A percentile compares a stretch with the other conserved stretches of the same genome.
Conservation (phyloP, 768 basidiomycete genomes). For the Russula dissimulans region DNA sequence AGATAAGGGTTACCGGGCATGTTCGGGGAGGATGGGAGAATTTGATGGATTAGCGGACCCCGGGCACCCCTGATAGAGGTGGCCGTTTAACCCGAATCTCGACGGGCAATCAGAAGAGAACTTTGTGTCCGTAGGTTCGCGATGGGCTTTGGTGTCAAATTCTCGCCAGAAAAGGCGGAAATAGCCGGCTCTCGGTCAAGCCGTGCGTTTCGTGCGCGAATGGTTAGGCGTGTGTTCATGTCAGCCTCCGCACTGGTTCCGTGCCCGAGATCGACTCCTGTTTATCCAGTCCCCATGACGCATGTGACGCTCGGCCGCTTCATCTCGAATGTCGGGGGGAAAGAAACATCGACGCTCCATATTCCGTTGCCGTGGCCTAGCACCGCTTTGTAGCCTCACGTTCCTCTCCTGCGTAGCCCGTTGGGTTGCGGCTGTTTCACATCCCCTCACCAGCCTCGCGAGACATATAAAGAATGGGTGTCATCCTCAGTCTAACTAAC, state of each 20-base stretch:
- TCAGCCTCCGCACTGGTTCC: background rate
- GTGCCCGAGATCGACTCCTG: background rate
- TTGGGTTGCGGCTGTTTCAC: background rate
- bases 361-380: background rate
- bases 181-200: background rate
- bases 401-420: background rate
- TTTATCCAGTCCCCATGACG: background rate
- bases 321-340: background rate
- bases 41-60: background rate
- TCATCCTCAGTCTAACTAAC: background rate
- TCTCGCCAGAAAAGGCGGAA: conserved; percentile 1
- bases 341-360: background rate
- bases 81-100: background rate
- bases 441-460: background rate
- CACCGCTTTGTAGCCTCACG: background rate
- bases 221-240: background rate
- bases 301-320: background rate
- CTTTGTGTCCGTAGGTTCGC: background rate
- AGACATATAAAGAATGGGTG: conserved; percentile 13
- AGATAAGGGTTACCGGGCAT: background rate
- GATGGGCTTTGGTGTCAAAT: background rate
- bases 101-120: background rate
- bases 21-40: conserved; percentile 10
- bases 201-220: background rate
- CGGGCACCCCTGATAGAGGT: background rate